Base-by-base conservation (phyloP, 2,329 filamentous ascomycete genomes). In the Acrocalymma vagum region DNA sequence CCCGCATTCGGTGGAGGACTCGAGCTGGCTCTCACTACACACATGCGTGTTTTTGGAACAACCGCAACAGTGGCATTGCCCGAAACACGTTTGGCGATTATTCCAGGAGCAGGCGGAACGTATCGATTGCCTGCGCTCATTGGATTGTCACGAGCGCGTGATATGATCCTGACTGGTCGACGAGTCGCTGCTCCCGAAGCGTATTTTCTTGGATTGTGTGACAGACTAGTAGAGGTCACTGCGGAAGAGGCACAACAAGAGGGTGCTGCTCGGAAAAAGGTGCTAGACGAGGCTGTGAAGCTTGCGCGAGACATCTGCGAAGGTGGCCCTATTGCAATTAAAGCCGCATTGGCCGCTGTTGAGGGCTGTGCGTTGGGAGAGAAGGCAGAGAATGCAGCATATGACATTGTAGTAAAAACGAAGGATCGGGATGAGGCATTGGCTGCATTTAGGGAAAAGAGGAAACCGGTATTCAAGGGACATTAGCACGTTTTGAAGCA, bases 91-190 rank as follows among this genome's bases (percentile, higher is more conserved):
- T 81, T 99, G 3, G 94, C 88, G 40, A 99, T 99, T 66, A 88
- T 99, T 52, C 94, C 94, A 3, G 94, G 94, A 44, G 94, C 93
- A 2, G 94, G 94, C 28, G 94, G 93, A 45, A 97, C 93, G 1
- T 90, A 90, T 70, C 86, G 94, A 8, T 83, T 99, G 1, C 90
- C 91, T 2, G 81, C 80, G 7, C 72, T 99, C 14, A 86, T 99
- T 52, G 94, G 94, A 5, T 74, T 87, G 16, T 78, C 80, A 17
- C 84, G 91, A 39, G 94, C 94, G n/a, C 81, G 92, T 34, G 93
- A 99, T 69, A 75, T 97, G 59, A 87, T 97, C 35, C 77, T 97
- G 7, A 97, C 93, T 0, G 94, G 94, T 3, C 83, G 94, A n/a
- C 80, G 90, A 28, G 88, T 99, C 9, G 79, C 80, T 7, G 93